Evolutionary conservation across 768 basidiomycete genomes (phyloP), one percentile per base, ranked within the genome.

Genomic region (Sutorius australiensis): DNA sequence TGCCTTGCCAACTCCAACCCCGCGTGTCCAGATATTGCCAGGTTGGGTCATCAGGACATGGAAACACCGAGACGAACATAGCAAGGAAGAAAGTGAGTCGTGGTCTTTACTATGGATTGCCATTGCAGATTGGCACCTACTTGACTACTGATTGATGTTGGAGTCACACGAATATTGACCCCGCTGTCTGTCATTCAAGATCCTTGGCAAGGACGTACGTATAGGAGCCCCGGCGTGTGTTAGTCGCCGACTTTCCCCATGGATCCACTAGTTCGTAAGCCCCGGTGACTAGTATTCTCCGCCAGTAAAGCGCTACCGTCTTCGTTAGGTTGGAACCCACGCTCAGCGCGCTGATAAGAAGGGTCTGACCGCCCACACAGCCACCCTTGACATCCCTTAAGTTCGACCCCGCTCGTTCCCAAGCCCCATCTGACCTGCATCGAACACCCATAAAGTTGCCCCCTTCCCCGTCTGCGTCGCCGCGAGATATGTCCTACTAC

Each of bases 401-500:
- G 48, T 27, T 30, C 33, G 16, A 13, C 42, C 32, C 30, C 30
- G 6, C 2, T 40, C 13, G 30, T 50, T 61, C 61, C 55, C 55
- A 61, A 31, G 32, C 40, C 28, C 19, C 42, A 19, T 24, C 40
- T 52, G 50, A 42, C 44, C 50, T 17, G 19, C 14, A 42, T 44
- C 45, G 16, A 53, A 46, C 46, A 27, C 13, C 50, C 52, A 17
- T 37, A 17, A 37, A 37, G 36, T 17, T 37, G 17, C 17, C 37
- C 39, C 24, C n/a, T n/a, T n/a, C 24, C 24, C 30, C 41, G 19
- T 33, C 43, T 42, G 16, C 28, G 31, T 19, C 51, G 21, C 41
- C 31, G 16, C 37, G 12, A 45, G 46, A 49, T 2, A 67, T 67
- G 66, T 57, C 66, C 14, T 67, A 67, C 44, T 67, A 67, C 33